These are phyloP conservation scores for Coniella lustricola DNA, from an alignment of 2,329 filamentous ascomycete genomes.

Conservation along the genomic window DNA sequence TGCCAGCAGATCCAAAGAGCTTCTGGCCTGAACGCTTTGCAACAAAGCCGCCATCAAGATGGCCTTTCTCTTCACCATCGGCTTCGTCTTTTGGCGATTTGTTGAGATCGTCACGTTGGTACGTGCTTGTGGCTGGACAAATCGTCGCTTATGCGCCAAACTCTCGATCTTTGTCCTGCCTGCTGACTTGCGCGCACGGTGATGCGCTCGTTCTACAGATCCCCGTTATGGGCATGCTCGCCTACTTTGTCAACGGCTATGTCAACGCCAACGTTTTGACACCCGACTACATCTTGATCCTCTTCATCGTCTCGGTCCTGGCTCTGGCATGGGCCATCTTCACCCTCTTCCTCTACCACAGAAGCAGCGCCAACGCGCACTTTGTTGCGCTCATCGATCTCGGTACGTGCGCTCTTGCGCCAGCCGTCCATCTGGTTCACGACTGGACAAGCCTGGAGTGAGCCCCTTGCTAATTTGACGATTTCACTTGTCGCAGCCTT, in stretches of 20 bases:
- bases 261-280: constrained; percentile 49
- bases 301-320: constrained; percentile 61
- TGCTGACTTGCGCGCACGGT: constrained; percentile 1
- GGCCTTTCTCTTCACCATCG: constrained; percentile 48
- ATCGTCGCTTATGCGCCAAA: no score
- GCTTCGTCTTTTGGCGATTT: constrained; percentile 58
- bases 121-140: no score
- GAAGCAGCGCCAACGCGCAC: constrained; percentile 50
- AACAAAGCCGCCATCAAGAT: constrained; percentile 31
- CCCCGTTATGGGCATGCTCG: constrained; percentile 58
- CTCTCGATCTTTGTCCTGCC: no score
- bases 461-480: not conserved
- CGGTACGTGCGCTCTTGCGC: constrained; percentile 14
- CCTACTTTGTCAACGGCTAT: constrained; percentile 59
- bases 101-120: constrained; percentile 57
- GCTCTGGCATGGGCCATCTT: constrained; percentile 56
- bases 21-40: no score
- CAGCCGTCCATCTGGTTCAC: no score
- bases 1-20: no score
- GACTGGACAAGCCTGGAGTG: not conserved
- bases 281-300: constrained; percentile 55
- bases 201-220: constrained; percentile 36
- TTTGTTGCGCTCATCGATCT: constrained; percentile 57
- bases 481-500: constrained; percentile 30
- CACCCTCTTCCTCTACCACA: constrained; percentile 61